These are phyloP conservation scores for Saccharomycopsis lassenensis DNA, from an alignment of 805 yeast species.

Conservation along the genomic window DNA sequence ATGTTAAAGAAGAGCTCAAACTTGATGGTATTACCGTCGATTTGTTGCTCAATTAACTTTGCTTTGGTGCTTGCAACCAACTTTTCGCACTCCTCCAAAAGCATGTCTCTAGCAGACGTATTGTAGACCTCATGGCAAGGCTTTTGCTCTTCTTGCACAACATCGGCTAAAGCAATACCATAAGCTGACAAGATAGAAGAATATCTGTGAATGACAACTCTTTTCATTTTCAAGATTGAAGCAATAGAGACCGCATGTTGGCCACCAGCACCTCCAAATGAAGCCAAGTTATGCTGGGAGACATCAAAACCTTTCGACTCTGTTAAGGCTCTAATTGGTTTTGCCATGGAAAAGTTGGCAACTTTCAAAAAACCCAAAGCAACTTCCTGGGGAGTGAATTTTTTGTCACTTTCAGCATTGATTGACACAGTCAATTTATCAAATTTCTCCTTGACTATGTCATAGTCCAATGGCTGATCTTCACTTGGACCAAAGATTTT, in stretches of 20 bases:
- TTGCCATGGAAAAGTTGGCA: conserved; percentile 37
- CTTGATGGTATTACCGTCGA: background rate
- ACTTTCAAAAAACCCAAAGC: conserved; percentile 37
- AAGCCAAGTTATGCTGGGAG: conserved; percentile 32
- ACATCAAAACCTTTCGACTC: conserved; percentile 36
- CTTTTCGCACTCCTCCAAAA: conserved; percentile 7
- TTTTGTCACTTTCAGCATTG: conserved; percentile 25
- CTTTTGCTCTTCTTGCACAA: conserved; percentile 23
- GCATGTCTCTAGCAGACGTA: conserved; percentile 16
- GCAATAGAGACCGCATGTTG: conserved; percentile 37
- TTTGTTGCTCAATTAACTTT: conserved; percentile 15
- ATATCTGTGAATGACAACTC: conserved; percentile 34
- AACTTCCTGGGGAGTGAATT: conserved; percentile 31
- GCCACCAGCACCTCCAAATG: conserved; percentile 43
- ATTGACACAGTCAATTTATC: conserved; percentile 28
- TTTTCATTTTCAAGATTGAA: conserved; percentile 29
- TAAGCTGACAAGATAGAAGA: conserved; percentile 38
- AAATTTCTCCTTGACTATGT: conserved; percentile 27
- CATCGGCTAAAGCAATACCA: conserved; percentile 33
- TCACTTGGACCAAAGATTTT: conserved; percentile 36
- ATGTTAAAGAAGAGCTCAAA: conserved; percentile 27
- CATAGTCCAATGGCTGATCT: conserved; percentile 29
- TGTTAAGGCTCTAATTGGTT: conserved; percentile 35
- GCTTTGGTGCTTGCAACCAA: conserved; percentile 2
- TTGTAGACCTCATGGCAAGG: conserved; percentile 21